Base-by-base conservation (phyloP, 805 yeast genomes). In the Ogataea populi-albae region DNA sequence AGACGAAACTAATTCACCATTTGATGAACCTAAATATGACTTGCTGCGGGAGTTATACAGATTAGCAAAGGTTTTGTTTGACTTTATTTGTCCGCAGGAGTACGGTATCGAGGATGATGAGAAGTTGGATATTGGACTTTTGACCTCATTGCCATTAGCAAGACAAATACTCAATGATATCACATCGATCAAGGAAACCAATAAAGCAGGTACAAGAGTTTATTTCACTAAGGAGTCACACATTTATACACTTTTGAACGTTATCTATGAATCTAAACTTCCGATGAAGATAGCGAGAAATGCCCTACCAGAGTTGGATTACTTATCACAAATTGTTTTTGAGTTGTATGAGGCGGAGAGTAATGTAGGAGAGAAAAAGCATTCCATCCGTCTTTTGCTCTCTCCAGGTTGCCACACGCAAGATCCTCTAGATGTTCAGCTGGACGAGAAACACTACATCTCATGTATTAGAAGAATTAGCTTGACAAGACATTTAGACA, bases 401-500 rank as follows among this genome's bases (percentile, higher is more conserved):
- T 85, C 96, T 4, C 98, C 98, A 1, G 99, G 99, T 15, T 93
- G 98, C 62, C 97, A 93, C 63, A 89, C 98, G 0, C 95, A 88
- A 54, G 96, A 91, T 61, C 98, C 99, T 18, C 71, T 93, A 46
- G 99, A 93, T 63, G 95, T 94, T 30, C 96, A 91, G 61, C 70
- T 93, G 30, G 98, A 93, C 63, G 91, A 87, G 30, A 89, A 87
- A 57, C 99, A 93, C 63, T 91, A 93, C 62, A 93, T 93, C 45
- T 89, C 96, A 17, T 91, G 97, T 55, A 93, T 93, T 50, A 95
- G 97, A 30, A 78, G 93, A 52, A 78, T 88, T 36, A 81, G 86
- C 38, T 70, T 93, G 50, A 93, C 98, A 1, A 79, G 95, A 57
- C 97, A 93, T 62, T 69, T 93, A 59, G 98, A 93, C 57, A 77